A percentile compares a stretch with the other conserved stretches of the same genome.
Conservation (phyloP, 306 rosid species). For the Lupinus albus region DNA sequence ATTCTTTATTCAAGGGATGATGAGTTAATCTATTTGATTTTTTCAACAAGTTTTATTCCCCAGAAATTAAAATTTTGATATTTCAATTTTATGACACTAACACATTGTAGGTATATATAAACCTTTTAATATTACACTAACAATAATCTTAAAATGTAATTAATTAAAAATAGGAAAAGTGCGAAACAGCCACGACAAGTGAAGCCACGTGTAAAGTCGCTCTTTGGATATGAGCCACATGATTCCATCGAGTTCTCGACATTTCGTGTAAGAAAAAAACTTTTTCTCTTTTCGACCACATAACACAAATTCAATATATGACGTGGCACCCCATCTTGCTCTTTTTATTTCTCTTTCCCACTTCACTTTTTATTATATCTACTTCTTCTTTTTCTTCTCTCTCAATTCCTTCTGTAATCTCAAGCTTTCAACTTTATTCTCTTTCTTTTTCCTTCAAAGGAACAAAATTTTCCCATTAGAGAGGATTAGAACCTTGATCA, state of each 20-base stretch:
- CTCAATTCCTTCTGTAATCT: background rate
- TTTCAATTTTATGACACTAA: too few species aligned
- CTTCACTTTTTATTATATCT: conserved; percentile 28
- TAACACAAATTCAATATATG: conserved; percentile 36
- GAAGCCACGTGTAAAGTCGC: conserved; percentile 36
- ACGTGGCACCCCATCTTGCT: conserved; percentile 47
- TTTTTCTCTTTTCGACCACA: background rate
- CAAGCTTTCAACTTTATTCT: conserved; percentile 11
- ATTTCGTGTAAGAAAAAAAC: conserved; percentile 31
- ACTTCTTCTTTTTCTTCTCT: background rate
- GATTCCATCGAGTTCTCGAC: conserved; percentile 56
- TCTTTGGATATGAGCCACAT: conserved; percentile 59
- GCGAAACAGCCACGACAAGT: conserved; percentile 38
- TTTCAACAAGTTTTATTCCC: too few species aligned
- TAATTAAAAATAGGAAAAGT: background rate
- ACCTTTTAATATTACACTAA: too few species aligned
- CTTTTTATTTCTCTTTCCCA: conserved; percentile 37
- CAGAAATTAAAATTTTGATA: too few species aligned
- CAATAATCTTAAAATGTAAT: too few species aligned
- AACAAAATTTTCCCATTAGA: background rate
- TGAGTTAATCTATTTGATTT: too few species aligned
- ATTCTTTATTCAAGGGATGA: too few species aligned
- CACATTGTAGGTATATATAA: too few species aligned
- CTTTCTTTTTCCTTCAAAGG: too few species aligned
- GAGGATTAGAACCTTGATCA: background rate